Evolutionary conservation across 2,329 filamentous ascomycete genomes (phyloP).

Genomic region (Chrysosporium keratinophilum): DNA sequence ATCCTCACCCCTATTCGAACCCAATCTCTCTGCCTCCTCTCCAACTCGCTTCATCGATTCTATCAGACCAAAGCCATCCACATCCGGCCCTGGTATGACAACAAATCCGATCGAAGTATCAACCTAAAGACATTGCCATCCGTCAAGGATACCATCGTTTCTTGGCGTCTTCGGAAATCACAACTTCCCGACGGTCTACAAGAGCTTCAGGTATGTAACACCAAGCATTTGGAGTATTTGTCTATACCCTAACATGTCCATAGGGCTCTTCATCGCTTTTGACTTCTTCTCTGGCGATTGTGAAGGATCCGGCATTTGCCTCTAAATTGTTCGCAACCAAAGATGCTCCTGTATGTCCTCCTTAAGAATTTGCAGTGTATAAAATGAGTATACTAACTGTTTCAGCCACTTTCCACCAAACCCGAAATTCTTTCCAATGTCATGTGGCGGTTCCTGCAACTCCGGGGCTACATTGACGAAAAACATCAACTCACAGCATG

Average conservation of each 20-base stretch:
- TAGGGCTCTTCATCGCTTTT: conserved; percentile 19
- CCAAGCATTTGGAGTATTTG: background rate
- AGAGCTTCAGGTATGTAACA: conserved; percentile 20
- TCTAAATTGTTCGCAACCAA: conserved; percentile 56
- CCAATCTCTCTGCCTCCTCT: conserved; percentile 65
- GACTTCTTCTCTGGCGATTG: conserved; percentile 46
- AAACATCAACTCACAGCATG: conserved; percentile 71
- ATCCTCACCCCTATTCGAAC: conserved; percentile 66
- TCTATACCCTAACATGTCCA: background rate
- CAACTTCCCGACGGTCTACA: conserved; percentile 37
- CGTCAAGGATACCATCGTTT: conserved; percentile 44
- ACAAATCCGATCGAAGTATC: conserved; percentile 53
- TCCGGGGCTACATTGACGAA: conserved; percentile 72
- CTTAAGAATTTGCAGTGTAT: background rate
- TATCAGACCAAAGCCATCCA: conserved; percentile 70
- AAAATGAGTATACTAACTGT: conserved; percentile 1
- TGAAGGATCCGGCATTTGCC: conserved; percentile 60
- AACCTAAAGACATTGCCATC: conserved; percentile 49
- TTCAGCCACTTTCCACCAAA: conserved; percentile 47
- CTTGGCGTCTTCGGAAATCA: conserved; percentile 62
- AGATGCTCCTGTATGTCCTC: conserved; percentile 31
- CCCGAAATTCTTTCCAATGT: conserved; percentile 64
- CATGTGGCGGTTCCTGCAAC: conserved; percentile 79
- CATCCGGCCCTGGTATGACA: conserved; percentile 72
- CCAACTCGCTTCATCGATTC: conserved; percentile 69